A percentile compares a stretch with the other conserved stretches of the same genome.
Evolutionary conservation across 768 basidiomycete genomes (phyloP).

Genomic region (Lenzites betulinus): DNA sequence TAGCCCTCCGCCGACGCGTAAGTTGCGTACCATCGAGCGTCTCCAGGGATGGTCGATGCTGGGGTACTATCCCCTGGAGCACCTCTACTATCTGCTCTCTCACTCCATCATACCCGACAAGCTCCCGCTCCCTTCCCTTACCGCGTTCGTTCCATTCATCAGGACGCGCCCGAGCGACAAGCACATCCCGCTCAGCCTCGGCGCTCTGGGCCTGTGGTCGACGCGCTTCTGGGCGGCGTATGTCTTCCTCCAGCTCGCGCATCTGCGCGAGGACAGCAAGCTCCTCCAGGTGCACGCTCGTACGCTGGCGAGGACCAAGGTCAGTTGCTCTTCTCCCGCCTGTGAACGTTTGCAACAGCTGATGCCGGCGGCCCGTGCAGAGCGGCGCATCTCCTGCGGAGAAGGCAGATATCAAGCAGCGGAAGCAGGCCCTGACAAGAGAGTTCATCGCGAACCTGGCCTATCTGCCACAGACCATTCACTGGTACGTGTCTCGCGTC

Average conservation of each 20-base stretch:
- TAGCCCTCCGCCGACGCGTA: slow-evolving; percentile 68
- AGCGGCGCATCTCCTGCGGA: slow-evolving; percentile 46
- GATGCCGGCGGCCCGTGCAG: slow-evolving; percentile 18
- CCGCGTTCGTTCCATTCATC: slow-evolving; percentile 34
- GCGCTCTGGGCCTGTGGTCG: slow-evolving; percentile 65
- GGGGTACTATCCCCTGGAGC: slow-evolving; percentile 78
- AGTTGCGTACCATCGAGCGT: slow-evolving; percentile 74
- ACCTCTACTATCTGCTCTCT: slow-evolving; percentile 65
- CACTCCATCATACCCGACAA: slow-evolving; percentile 61
- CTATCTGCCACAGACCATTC: slow-evolving; percentile 81
- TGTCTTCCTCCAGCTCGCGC: slow-evolving; percentile 72
- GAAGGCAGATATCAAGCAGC: slow-evolving; percentile 53
- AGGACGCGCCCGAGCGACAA: slow-evolving; percentile 27
- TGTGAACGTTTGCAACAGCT: not conserved
- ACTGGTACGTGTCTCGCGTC: slow-evolving; percentile 58
- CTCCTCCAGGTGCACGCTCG: slow-evolving; percentile 57
- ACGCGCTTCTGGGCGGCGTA: slow-evolving; percentile 83
- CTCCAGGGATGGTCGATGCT: slow-evolving; percentile 81
- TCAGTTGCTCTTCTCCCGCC: slow-evolving; percentile 22
- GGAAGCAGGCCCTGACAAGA: slow-evolving; percentile 70
- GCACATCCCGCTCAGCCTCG: slow-evolving; percentile 46
- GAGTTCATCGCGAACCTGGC: slow-evolving; percentile 72
- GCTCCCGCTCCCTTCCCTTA: slow-evolving; percentile 42
- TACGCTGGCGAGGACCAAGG: slow-evolving; percentile 59
- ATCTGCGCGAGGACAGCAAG: slow-evolving; percentile 67